Conservation (phyloP, 768 basidiomycete species). For the Phanerodontia chrysosporium region DNA sequence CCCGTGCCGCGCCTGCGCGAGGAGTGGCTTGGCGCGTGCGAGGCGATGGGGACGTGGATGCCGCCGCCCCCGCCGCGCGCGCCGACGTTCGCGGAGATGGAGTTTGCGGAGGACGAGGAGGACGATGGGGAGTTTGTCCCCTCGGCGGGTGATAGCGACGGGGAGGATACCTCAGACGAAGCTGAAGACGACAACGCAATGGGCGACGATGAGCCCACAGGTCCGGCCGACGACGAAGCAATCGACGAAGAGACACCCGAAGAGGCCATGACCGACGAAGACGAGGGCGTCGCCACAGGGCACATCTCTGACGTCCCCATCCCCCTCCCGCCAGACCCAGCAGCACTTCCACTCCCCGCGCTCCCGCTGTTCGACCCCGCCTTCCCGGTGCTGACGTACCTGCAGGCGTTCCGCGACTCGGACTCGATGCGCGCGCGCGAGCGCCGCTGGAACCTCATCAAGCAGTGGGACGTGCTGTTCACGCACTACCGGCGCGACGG, state of each 20-base stretch:
- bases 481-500: constrained; percentile 3
- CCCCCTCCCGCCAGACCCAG: not conserved
- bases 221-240: too few relatives aligned
- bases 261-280: not conserved
- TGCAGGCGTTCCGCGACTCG: not conserved
- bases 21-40: not conserved
- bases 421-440: constrained; percentile 2
- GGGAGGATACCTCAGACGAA: not conserved
- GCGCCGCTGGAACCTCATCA: constrained; percentile 2
- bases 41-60: not conserved
- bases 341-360: not conserved
- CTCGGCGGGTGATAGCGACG: not conserved
- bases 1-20: not conserved
- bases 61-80: not conserved
- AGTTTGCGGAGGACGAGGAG: not conserved
- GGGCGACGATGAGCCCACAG: too few relatives aligned
- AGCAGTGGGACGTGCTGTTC: constrained; percentile 2
- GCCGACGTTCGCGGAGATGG: not conserved
- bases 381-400: not conserved
- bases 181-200: not conserved
- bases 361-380: not conserved
- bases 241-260: too few relatives aligned
- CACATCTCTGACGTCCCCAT: not conserved
- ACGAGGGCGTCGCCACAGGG: not conserved
- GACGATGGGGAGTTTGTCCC: not conserved